These are phyloP conservation scores for Blastobotrys apis DNA, from an alignment of 1,139 yeast genomes.

Conservation along the genomic window DNA sequence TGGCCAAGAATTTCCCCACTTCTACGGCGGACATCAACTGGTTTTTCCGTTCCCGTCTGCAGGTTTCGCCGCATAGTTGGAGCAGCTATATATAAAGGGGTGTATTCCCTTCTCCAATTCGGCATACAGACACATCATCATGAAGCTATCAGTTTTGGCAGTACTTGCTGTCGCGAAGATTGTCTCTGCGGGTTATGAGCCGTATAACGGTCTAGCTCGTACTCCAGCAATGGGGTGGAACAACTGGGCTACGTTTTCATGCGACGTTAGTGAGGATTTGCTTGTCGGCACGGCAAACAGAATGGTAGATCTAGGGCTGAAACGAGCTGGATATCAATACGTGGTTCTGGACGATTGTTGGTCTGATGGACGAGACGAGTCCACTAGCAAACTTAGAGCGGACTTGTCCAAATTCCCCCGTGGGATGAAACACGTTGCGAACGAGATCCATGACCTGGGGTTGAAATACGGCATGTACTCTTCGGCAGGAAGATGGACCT, in stretches of 20 bases:
- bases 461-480: conserved; percentile 35
- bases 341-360: conserved; percentile 35
- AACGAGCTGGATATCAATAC: conserved; percentile 31
- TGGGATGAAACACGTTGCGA: conserved; percentile 30
- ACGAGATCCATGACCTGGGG: conserved; percentile 28
- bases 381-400: conserved; percentile 20
- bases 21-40: not conserved
- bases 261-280: conserved; percentile 29
- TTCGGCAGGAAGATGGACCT: conserved; percentile 33
- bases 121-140: no score
- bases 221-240: conserved; percentile 36
- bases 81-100: no score
- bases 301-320: conserved; percentile 27
- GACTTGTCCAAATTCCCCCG: conserved; percentile 30
- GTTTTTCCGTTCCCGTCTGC: not conserved
- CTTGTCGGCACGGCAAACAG: conserved; percentile 26
- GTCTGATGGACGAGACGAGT: conserved; percentile 20
- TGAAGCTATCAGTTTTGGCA: not conserved
- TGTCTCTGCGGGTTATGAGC: not conserved
- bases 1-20: no score
- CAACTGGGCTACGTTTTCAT: conserved; percentile 32
- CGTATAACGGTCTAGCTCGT: conserved; percentile 30
- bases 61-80: no score
- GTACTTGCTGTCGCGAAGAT: not conserved
- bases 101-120: no score